A percentile compares a stretch with the other conserved stretches of the same genome.
phyloP scores from a whole-genome alignment of 2,329 filamentous ascomycete species.

The Aspergillus ibericus region DNA sequence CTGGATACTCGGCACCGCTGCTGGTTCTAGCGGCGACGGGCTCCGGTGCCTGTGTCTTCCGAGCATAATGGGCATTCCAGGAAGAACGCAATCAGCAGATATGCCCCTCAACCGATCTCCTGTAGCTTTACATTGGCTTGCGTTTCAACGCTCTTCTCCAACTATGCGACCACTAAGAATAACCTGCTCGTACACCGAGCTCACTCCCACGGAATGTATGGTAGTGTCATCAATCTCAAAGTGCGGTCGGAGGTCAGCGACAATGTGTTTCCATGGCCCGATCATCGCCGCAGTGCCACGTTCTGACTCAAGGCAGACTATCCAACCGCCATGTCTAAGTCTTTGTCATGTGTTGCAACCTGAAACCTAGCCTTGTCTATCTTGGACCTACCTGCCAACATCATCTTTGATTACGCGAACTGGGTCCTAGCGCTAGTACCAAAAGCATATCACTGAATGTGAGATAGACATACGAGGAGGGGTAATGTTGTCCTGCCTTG shows the following conservation, averaged over 20 bases:
- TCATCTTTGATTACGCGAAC: background rate
- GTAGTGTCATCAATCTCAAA: background rate
- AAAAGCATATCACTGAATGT: background rate
- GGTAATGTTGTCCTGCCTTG: background rate
- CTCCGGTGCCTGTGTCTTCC: conserved; percentile 10
- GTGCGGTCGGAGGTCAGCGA: background rate
- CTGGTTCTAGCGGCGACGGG: conserved; percentile 4
- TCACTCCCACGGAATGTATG: background rate
- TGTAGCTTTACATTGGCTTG: background rate
- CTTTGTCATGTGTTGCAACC: background rate
- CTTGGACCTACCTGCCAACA: background rate
- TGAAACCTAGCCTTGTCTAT: background rate
- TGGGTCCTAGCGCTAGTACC: background rate
- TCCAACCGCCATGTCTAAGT: background rate
- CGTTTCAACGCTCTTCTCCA: background rate
- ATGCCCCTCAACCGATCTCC: background rate
- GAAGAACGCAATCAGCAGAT: background rate
- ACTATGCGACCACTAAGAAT: background rate
- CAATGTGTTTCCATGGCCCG: background rate
- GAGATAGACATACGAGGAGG: background rate
- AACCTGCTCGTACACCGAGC: background rate
- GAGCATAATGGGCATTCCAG: conserved; percentile 12
- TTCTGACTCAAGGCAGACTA: background rate
- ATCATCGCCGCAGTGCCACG: conserved; percentile 14
- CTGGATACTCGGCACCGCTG: background rate